Percentiles rank a stretch among this genome's conserved stretches.
Evolutionary conservation across 208 protist species (phyloP).

Genomic region (Crithidia brevicula): DNA sequence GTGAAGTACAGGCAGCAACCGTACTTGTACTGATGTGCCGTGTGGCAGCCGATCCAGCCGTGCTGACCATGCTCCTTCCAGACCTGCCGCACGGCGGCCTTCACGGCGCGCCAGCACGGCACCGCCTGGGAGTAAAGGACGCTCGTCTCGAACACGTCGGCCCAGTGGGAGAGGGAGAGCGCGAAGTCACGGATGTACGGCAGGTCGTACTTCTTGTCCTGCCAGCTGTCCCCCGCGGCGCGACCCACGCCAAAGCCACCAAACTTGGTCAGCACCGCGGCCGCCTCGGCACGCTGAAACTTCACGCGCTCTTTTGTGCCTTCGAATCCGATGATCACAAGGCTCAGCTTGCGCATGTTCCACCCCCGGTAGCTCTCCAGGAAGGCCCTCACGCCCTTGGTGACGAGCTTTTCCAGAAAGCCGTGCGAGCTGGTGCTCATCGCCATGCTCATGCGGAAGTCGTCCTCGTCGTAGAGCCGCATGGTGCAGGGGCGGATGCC

Average conservation of each 20-base stretch:
- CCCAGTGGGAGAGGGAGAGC: constrained; percentile 83
- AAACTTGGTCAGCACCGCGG: constrained; percentile 64
- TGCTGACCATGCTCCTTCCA: constrained; percentile 78
- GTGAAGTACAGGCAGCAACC: constrained; percentile 95
- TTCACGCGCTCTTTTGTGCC: constrained; percentile 67
- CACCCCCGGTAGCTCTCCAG: constrained; percentile 64
- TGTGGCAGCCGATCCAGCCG: constrained; percentile 94
- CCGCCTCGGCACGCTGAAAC: constrained; percentile 70
- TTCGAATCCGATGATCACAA: constrained; percentile 90
- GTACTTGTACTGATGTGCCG: constrained; percentile 91
- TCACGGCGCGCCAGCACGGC: constrained; percentile 90
- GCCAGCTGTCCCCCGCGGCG: constrained; percentile 81
- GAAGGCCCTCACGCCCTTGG: constrained; percentile 71
- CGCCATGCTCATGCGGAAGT: constrained; percentile 88
- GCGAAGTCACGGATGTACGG: constrained; percentile 92
- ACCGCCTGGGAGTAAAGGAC: constrained; percentile 88
- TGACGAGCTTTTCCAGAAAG: constrained; percentile 53
- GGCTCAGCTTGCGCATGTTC: constrained; percentile 73
- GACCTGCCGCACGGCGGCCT: constrained; percentile 80
- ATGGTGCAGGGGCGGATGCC: constrained; percentile 87
- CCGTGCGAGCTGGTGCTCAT: constrained; percentile 74
- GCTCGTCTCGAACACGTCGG: constrained; percentile 93
- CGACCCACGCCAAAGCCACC: constrained; percentile 65
- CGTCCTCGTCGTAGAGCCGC: constrained; percentile 93
- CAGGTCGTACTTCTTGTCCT: constrained; percentile 95